Conservation (phyloP, 2,329 filamentous ascomycete genomes). For the Gremmenia infestans region DNA sequence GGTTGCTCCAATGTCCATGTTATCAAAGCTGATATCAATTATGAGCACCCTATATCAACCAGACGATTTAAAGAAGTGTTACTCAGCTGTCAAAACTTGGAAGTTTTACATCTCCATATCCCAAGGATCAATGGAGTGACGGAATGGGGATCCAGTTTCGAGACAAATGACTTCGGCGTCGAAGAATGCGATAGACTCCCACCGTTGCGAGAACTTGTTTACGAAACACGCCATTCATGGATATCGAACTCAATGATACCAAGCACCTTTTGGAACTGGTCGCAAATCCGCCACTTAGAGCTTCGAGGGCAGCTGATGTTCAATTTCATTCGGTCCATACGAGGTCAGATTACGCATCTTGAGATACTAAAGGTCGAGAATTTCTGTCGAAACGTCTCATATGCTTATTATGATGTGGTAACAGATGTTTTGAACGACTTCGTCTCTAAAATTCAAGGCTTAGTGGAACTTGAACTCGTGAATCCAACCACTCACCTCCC, state of each 20-base stretch:
- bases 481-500: background rate
- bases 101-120: background rate
- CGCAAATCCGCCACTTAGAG: background rate
- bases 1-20: background rate
- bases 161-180: background rate
- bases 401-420: background rate
- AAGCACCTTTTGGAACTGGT: background rate
- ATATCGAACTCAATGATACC: background rate
- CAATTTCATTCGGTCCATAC: background rate
- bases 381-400: background rate
- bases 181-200: background rate
- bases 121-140: background rate
- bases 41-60: background rate
- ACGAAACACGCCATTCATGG: background rate
- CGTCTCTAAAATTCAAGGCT: background rate
- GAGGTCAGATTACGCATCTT: background rate
- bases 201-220: background rate
- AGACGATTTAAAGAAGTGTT: background rate
- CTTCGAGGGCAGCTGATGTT: background rate
- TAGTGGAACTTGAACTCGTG: background rate
- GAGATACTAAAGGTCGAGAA: background rate
- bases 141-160: background rate
- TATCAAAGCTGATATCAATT: background rate
- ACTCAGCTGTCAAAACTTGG: background rate
- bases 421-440: background rate